Conservation (phyloP, 257 asterid genomes). For the Eucommia ulmoides region DNA sequence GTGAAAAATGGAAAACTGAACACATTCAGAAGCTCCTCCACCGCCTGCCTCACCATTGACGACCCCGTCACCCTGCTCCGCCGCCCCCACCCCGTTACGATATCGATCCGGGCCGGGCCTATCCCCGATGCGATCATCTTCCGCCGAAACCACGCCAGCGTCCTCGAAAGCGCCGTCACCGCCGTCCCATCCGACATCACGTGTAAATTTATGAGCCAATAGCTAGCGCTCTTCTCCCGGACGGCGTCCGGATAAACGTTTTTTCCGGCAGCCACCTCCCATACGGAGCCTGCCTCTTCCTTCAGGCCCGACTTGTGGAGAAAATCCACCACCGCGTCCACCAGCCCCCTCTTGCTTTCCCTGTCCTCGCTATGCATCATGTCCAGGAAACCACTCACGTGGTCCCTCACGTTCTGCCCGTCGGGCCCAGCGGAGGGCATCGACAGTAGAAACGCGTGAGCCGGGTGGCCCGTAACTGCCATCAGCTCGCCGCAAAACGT, state of each 20-base stretch:
- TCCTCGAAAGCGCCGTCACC: constrained; percentile 79
- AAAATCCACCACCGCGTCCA: constrained; percentile 83
- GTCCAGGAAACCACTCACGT: constrained; percentile 68
- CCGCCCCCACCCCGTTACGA: constrained; percentile 94
- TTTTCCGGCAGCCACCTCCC: constrained; percentile 87
- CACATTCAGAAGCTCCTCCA: constrained; percentile 50
- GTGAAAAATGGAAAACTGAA: constrained; percentile 65
- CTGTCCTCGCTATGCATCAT: constrained; percentile 92
- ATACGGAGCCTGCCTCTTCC: constrained; percentile 89
- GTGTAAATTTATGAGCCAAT: constrained; percentile 92
- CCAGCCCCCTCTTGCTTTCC: constrained; percentile 89
- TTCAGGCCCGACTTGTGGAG: constrained; percentile 82
- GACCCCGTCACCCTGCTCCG: constrained; percentile 86
- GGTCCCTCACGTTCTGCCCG: constrained; percentile 79
- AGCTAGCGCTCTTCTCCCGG: constrained; percentile 52
- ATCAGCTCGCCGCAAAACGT: constrained; percentile 63
- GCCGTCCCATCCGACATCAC: constrained; percentile 98
- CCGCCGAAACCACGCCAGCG: constrained; percentile 78
- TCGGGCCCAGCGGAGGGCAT: constrained; percentile 85
- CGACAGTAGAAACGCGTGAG: constrained; percentile 61
- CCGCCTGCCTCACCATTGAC: constrained; percentile 75
- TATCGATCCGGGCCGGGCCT: constrained; percentile 66
- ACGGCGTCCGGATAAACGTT: constrained; percentile 91
- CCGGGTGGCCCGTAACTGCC: constrained; percentile 80
- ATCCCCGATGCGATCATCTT: constrained; percentile 59